Evolutionary conservation across 2,329 filamentous ascomycete genomes (phyloP).

Genomic region (Stagonosporopsis vannaccii): DNA sequence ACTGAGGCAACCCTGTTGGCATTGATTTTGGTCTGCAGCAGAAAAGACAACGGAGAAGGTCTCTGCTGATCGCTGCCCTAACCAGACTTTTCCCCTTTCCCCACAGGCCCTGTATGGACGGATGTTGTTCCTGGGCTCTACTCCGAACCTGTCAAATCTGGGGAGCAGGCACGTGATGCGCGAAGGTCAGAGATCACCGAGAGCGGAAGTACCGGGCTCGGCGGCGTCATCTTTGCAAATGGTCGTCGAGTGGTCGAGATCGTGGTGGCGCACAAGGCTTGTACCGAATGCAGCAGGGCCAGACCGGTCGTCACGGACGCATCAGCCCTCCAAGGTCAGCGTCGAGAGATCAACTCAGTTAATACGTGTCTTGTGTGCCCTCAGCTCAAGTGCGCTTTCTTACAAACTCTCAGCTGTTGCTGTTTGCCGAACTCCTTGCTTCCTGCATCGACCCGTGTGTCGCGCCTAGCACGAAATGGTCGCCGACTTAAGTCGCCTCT

Average conservation of each 20-base stretch:
- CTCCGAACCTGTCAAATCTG: slow-evolving; percentile 6
- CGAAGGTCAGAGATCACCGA: neutral
- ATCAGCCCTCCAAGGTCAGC: slow-evolving; percentile 13
- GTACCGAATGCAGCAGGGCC: slow-evolving; percentile 18
- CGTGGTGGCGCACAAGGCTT: slow-evolving; percentile 17
- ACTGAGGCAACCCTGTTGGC: no score
- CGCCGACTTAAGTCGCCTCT: slow-evolving; percentile 17
- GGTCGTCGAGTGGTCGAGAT: slow-evolving; percentile 20
- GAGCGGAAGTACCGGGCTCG: slow-evolving; percentile 4
- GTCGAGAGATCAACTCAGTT: slow-evolving; percentile 10
- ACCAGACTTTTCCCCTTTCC: neutral
- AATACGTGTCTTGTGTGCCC: slow-evolving; percentile 18
- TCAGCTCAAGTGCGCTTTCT: slow-evolving; percentile 8
- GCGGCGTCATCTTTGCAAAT: slow-evolving; percentile 8
- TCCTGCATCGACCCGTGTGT: slow-evolving; percentile 12
- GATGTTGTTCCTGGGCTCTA: slow-evolving; percentile 2
- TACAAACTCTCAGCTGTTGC: slow-evolving; percentile 4
- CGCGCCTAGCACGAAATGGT: slow-evolving; percentile 11
- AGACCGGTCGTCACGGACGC: slow-evolving; percentile 19
- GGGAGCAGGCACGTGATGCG: slow-evolving; percentile 8
- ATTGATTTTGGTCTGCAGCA: no score
- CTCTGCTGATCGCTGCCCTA: neutral
- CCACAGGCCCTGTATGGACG: slow-evolving; percentile 8
- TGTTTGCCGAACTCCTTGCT: slow-evolving; percentile 7
- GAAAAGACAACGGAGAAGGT: neutral